Percentiles rank a stretch among this genome's conserved stretches.
These are phyloP conservation scores for Beta macrorhiza DNA, from an alignment of 179 eudicot genomes.

Conservation along the genomic window DNA sequence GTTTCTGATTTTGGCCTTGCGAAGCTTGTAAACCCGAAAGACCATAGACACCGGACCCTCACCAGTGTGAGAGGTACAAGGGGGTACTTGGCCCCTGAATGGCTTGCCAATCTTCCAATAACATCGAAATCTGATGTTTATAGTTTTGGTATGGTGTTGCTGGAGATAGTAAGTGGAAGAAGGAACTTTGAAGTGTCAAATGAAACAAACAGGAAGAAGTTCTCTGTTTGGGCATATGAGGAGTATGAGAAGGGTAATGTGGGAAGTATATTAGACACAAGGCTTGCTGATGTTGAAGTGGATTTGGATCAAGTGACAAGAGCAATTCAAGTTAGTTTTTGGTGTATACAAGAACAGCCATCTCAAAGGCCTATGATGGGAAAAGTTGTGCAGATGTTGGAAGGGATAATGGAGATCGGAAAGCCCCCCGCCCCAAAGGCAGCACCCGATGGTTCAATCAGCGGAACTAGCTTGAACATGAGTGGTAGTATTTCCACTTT, in stretches of 20 bases:
- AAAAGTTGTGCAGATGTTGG: slow-evolving; percentile 89
- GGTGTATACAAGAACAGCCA: slow-evolving; percentile 96
- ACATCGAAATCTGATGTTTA: slow-evolving; percentile 82
- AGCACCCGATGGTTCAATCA: slow-evolving; percentile 37
- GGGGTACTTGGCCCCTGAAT: slow-evolving; percentile 89
- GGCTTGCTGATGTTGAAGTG: slow-evolving; percentile 42
- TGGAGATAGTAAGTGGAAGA: slow-evolving; percentile 78
- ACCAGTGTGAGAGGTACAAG: slow-evolving; percentile 76
- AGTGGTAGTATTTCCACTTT: slow-evolving; percentile 40
- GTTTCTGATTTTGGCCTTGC: slow-evolving; percentile 93
- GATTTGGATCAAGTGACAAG: slow-evolving; percentile 64
- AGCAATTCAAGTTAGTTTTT: slow-evolving; percentile 68
- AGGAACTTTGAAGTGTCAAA: slow-evolving; percentile 72
- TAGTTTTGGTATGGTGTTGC: slow-evolving; percentile 84
- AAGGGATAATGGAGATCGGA: slow-evolving; percentile 68
- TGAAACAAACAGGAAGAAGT: slow-evolving; percentile 58
- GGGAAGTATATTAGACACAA: slow-evolving; percentile 49
- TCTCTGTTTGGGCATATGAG: slow-evolving; percentile 76
- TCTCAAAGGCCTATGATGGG: slow-evolving; percentile 91
- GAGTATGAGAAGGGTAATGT: slow-evolving; percentile 71
- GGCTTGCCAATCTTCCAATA: slow-evolving; percentile 82
- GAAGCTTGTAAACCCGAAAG: slow-evolving; percentile 61
- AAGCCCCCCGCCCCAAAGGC: slow-evolving; percentile 66
- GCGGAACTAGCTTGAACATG: slow-evolving; percentile 39
- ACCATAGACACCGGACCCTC: slow-evolving; percentile 61